A percentile compares a stretch with the other conserved stretches of the same genome.
These are phyloP conservation scores for Nakazawaea molendinolei DNA, from an alignment of 805 yeast genomes.

Conservation along the genomic window DNA sequence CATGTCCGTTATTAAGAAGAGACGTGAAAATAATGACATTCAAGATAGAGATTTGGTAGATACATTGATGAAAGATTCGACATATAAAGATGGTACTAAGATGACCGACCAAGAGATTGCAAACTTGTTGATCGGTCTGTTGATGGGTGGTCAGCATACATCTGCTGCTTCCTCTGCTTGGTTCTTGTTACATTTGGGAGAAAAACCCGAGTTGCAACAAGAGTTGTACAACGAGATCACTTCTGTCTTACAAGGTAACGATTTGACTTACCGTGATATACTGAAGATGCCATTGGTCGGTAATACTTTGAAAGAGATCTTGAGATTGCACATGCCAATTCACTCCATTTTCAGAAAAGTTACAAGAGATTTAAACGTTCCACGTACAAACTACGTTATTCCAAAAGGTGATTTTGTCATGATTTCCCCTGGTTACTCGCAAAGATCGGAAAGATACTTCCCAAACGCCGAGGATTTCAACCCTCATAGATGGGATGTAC, in stretches of 20 bases:
- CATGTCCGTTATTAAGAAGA: constrained; percentile 64
- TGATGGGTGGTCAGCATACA: constrained; percentile 99
- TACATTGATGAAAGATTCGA: constrained; percentile 70
- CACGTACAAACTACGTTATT: constrained; percentile 64
- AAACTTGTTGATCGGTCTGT: constrained; percentile 84
- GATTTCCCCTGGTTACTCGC: constrained; percentile 91
- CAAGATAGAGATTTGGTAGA: constrained; percentile 86
- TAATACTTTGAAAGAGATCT: constrained; percentile 83
- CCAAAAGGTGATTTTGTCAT: constrained; percentile 87
- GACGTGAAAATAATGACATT: constrained; percentile 73
- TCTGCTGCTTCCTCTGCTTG: constrained; percentile 95
- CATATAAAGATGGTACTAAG: constrained; percentile 87
- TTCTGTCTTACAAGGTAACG: constrained; percentile 51
- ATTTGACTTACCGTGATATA: constrained; percentile 73
- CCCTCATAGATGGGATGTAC: constrained; percentile 81
- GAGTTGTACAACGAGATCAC: constrained; percentile 72
- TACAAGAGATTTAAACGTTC: constrained; percentile 67
- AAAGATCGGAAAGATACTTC: constrained; percentile 70
- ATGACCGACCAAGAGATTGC: constrained; percentile 97
- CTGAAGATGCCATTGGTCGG: constrained; percentile 80
- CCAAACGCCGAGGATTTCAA: constrained; percentile 66
- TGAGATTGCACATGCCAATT: constrained; percentile 93
- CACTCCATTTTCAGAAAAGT: constrained; percentile 96
- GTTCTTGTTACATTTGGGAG: constrained; percentile 88
- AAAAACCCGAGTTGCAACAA: constrained; percentile 78